Conservation (phyloP, 805 yeast genomes). For the Yarrowia divulgata region DNA sequence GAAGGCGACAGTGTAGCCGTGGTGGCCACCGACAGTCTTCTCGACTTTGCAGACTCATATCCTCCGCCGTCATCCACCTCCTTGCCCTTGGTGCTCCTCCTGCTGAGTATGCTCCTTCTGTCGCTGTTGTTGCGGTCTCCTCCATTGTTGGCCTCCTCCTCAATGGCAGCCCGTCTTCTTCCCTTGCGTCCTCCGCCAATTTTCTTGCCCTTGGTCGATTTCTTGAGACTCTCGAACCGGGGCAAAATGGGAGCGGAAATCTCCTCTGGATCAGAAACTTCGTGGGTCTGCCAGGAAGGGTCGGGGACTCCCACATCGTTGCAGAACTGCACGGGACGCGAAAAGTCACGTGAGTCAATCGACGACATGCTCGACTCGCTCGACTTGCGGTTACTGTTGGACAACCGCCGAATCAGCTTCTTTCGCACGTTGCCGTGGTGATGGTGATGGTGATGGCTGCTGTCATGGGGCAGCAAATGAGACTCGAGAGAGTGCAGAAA, state of each 20-base stretch:
- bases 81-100: not conserved
- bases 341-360: conserved; percentile 29
- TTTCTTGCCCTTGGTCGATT: conserved; percentile 14
- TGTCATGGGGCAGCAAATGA: not conserved
- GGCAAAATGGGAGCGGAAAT: conserved; percentile 22
- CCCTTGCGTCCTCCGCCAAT: not conserved
- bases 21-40: not conserved
- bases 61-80: conserved; percentile 1
- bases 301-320: conserved; percentile 27
- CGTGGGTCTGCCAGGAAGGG: conserved; percentile 6
- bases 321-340: conserved; percentile 29
- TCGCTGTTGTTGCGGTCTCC: not conserved
- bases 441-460: conserved; percentile 5
- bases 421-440: not conserved
- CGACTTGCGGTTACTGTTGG: not conserved
- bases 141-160: conserved; percentile 19
- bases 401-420: conserved; percentile 6
- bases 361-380: conserved; percentile 17
- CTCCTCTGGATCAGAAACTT: conserved; percentile 26
- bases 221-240: conserved; percentile 7
- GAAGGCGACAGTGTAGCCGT: not conserved
- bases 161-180: conserved; percentile 6
- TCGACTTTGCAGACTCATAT: not conserved
- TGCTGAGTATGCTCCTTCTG: not conserved
- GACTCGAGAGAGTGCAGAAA: conserved; percentile 1